phyloP scores from a whole-genome alignment of 768 basidiomycete species.

The Mycena pura region DNA sequence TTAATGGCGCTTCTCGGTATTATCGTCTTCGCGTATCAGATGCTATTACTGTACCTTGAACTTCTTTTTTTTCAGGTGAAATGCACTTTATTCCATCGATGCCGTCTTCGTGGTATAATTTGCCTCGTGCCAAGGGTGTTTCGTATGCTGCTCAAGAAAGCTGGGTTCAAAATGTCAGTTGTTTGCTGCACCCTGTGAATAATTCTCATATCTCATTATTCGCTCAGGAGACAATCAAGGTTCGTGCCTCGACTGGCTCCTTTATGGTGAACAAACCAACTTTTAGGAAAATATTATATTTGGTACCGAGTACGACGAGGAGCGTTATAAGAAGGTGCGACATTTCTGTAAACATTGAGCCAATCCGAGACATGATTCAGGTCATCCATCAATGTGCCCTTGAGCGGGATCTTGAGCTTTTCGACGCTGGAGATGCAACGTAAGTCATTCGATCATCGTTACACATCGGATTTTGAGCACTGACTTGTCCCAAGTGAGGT shows the following conservation, averaged over 20 bases:
- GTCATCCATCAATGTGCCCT: conserved; percentile 79
- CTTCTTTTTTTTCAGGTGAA: conserved; percentile 48
- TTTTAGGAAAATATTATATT: conserved; percentile 81
- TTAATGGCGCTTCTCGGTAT: conserved; percentile 66
- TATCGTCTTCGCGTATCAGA: not conserved
- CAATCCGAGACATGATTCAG: not conserved
- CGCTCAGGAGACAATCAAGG: conserved; percentile 69
- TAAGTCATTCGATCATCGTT: no score
- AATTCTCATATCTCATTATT: not conserved
- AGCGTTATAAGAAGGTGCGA: conserved; percentile 67
- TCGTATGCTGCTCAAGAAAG: conserved; percentile 86
- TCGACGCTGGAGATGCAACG: conserved; percentile 72
- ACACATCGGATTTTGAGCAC: no score
- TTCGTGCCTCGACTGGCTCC: conserved; percentile 25
- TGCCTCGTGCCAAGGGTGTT: conserved; percentile 73
- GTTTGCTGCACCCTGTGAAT: not conserved
- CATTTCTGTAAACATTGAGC: no score
- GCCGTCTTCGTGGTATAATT: conserved; percentile 68
- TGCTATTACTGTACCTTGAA: not conserved
- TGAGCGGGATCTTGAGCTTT: conserved; percentile 72
- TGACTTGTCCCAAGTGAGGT: no score
- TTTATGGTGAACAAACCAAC: no score
- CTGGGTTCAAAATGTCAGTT: conserved; percentile 73
- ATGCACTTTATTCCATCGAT: conserved; percentile 66
- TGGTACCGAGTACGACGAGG: conserved; percentile 77